phyloP scores from a whole-genome alignment of 2,329 filamentous ascomycete species.

The Neopestalotiopsis sp. region DNA sequence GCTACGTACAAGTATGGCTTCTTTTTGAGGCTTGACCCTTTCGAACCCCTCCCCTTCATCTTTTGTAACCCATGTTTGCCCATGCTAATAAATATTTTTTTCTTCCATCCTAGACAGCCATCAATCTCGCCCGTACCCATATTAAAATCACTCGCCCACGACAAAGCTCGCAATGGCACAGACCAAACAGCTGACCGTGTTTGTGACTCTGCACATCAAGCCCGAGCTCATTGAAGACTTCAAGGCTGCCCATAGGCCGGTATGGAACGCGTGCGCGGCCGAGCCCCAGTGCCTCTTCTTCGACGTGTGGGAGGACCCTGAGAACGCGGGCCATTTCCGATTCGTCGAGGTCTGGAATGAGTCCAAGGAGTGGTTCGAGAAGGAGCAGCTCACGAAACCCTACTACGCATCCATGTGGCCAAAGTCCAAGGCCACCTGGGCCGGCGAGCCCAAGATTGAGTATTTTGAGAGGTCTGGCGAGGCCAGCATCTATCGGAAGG shows the following conservation, averaged over 20 bases:
- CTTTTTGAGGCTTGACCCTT: no score
- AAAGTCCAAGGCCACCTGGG: slow-evolving; percentile 21
- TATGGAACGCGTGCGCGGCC: slow-evolving; percentile 20
- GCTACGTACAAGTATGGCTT: no score
- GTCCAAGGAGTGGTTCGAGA: slow-evolving; percentile 22
- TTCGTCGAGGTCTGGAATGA: slow-evolving; percentile 21
- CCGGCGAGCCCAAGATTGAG: slow-evolving; percentile 18
- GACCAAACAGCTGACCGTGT: slow-evolving; percentile 21
- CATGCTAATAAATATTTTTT: background rate
- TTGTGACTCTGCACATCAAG: slow-evolving; percentile 21
- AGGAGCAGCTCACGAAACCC: slow-evolving; percentile 20
- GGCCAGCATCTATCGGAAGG: slow-evolving; percentile 9
- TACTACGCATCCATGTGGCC: slow-evolving; percentile 22
- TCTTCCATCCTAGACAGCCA: background rate
- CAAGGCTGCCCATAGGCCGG: slow-evolving; percentile 22
- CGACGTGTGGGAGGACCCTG: slow-evolving; percentile 22
- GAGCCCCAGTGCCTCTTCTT: slow-evolving; percentile 23
- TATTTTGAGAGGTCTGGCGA: slow-evolving; percentile 21
- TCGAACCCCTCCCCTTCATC: background rate
- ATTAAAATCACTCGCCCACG: background rate
- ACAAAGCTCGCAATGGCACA: slow-evolving; percentile 3
- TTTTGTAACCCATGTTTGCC: background rate
- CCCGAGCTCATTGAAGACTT: slow-evolving; percentile 18
- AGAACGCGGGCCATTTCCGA: slow-evolving; percentile 19
- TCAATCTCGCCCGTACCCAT: background rate